These are phyloP conservation scores for Coprinopsis marcescibilis DNA, from an alignment of 768 basidiomycete species.

Conservation along the genomic window DNA sequence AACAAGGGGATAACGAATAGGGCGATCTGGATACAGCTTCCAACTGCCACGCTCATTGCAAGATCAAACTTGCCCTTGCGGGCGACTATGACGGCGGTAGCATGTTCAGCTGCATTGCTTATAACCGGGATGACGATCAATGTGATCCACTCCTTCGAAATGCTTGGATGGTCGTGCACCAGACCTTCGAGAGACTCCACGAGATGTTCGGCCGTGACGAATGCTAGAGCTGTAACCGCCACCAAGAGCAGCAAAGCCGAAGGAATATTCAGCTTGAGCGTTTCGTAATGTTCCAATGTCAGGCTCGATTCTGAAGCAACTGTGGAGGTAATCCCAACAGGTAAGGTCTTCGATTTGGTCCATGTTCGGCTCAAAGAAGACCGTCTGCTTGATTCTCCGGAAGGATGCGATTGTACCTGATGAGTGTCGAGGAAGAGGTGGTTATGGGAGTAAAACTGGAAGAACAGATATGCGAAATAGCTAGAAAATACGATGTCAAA, in stretches of 20 bases:
- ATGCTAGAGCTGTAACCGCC: slow-evolving; percentile 31
- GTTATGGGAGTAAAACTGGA: slow-evolving; percentile 51
- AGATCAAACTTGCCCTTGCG: slow-evolving; percentile 38
- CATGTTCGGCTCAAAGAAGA: slow-evolving; percentile 16
- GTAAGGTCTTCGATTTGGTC: slow-evolving; percentile 19
- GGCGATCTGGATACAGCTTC: slow-evolving; percentile 39
- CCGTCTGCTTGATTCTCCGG: slow-evolving; percentile 16
- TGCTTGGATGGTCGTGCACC: slow-evolving; percentile 28
- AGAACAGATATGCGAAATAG: slow-evolving; percentile 32
- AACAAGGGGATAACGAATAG: slow-evolving; percentile 37
- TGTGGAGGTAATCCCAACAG: slow-evolving; percentile 4
- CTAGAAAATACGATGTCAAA: background rate
- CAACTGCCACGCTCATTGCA: slow-evolving; percentile 38
- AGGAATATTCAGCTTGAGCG: slow-evolving; percentile 29
- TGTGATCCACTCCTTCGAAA: slow-evolving; percentile 41
- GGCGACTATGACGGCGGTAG: slow-evolving; percentile 38
- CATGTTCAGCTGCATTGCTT: slow-evolving; percentile 37
- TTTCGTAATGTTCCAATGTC: slow-evolving; percentile 11
- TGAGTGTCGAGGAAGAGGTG: slow-evolving; percentile 36
- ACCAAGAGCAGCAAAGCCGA: slow-evolving; percentile 27
- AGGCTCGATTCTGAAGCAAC: slow-evolving; percentile 13
- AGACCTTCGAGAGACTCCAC: slow-evolving; percentile 37
- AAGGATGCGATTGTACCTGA: too few relatives aligned
- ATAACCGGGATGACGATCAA: slow-evolving; percentile 39
- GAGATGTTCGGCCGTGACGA: slow-evolving; percentile 36